These are phyloP conservation scores for Akanthomyces muscarius DNA, from an alignment of 2,329 filamentous ascomycete species.

Conservation along the genomic window DNA sequence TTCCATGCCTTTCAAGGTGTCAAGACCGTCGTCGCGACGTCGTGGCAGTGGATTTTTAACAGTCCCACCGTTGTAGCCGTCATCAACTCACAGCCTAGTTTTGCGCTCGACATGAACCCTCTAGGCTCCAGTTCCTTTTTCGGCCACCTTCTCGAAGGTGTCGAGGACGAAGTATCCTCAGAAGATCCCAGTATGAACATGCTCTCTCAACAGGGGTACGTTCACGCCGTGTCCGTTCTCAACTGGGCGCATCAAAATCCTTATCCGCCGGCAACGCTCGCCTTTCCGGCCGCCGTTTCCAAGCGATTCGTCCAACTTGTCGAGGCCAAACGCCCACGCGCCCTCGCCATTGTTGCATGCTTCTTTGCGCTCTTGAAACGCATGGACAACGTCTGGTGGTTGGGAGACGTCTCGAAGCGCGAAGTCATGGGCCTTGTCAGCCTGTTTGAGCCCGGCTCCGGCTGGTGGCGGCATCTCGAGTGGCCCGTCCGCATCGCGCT, in stretches of 20 bases:
- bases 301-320: conserved; percentile 59
- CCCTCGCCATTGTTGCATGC: conserved; percentile 60
- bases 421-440: conserved; percentile 62
- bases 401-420: conserved; percentile 60
- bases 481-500: conserved; percentile 58
- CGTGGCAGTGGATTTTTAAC: conserved; percentile 60
- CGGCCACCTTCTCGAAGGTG: conserved; percentile 53
- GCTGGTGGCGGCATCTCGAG: conserved; percentile 59
- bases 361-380: conserved; percentile 64
- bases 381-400: conserved; percentile 64
- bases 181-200: conserved; percentile 30
- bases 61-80: conserved; percentile 56
- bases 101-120: conserved; percentile 56
- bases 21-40: conserved; percentile 60
- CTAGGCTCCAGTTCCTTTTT: conserved; percentile 53
- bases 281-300: conserved; percentile 62
- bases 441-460: conserved; percentile 54
- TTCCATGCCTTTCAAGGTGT: conserved; percentile 66
- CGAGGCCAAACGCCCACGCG: conserved; percentile 54
- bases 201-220: conserved; percentile 49
- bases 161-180: conserved; percentile 51
- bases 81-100: conserved; percentile 59
- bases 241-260: conserved; percentile 63
- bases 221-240: conserved; percentile 61
- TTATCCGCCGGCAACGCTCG: conserved; percentile 53